A percentile compares a stretch with the other conserved stretches of the same genome.
Conservation (phyloP, 2,329 filamentous ascomycete species). For the Lachnellula occidentalis region DNA sequence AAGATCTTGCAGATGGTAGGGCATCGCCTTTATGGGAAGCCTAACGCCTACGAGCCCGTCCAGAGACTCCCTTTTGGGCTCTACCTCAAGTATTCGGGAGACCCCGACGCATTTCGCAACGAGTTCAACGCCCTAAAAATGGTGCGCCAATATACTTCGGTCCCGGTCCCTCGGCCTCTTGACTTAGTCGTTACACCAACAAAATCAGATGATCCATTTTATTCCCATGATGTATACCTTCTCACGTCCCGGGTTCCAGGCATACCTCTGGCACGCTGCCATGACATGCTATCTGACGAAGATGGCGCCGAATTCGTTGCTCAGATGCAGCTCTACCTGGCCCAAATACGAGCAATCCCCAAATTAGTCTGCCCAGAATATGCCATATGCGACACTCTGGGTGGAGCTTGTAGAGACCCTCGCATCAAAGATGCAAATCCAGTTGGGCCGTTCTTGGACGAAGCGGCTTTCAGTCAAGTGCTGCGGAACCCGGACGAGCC, state of each 20-base stretch:
- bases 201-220: not conserved
- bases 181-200: not conserved
- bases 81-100: slow-evolving; percentile 1
- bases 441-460: slow-evolving; percentile 2
- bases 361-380: not conserved
- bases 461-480: not conserved
- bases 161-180: not conserved
- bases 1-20: not conserved
- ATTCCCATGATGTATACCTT: not conserved
- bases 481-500: slow-evolving; percentile 1
- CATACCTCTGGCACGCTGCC: not conserved
- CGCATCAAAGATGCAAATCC: not conserved
- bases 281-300: not conserved
- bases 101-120: not conserved
- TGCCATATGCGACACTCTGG: slow-evolving; percentile 1
- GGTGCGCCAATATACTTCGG: not conserved
- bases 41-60: not conserved
- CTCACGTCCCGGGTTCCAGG: slow-evolving; percentile 1
- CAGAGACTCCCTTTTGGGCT: slow-evolving; percentile 1
- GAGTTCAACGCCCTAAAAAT: slow-evolving; percentile 1
- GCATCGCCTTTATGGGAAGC: not conserved
- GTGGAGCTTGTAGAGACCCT: not conserved
- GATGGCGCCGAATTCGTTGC: not conserved
- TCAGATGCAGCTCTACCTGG: slow-evolving; percentile 1
- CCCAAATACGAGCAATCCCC: slow-evolving; percentile 2